Evolutionary conservation across 441 rosid species (phyloP).

Genomic region (Corymbia citriodora): DNA sequence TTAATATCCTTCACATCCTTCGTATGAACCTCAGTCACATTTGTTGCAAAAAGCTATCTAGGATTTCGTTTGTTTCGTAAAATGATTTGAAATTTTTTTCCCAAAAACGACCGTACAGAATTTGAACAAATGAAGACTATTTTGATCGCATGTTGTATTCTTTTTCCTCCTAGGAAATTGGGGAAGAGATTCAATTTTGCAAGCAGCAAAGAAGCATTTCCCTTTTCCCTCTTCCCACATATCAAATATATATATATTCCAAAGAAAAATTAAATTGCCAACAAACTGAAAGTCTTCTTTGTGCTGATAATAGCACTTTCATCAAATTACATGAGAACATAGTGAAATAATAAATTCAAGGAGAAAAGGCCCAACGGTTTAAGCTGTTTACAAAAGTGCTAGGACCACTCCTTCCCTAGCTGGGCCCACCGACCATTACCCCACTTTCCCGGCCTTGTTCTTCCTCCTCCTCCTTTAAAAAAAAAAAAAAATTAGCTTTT

Average conservation of each 20-base stretch:
- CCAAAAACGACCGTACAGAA: too few species aligned
- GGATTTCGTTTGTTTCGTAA: too few species aligned
- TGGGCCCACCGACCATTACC: too few species aligned
- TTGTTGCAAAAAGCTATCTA: too few species aligned
- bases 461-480: too few species aligned
- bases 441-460: too few species aligned
- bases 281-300: background rate
- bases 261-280: background rate
- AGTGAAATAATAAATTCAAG: too few species aligned
- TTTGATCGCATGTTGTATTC: background rate
- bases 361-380: background rate
- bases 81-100: too few species aligned
- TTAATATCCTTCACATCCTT: too few species aligned
- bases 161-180: background rate
- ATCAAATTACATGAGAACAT: background rate
- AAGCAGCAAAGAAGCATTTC: background rate
- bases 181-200: background rate
- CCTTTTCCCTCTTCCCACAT: background rate
- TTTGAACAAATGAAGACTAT: background rate
- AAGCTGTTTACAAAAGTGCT: background rate
- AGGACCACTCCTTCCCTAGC: background rate
- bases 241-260: background rate
- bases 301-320: background rate
- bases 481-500: too few species aligned
- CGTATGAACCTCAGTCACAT: too few species aligned